Conservation (phyloP, 2,329 filamentous ascomycete genomes). For the Neonectria hederae region DNA sequence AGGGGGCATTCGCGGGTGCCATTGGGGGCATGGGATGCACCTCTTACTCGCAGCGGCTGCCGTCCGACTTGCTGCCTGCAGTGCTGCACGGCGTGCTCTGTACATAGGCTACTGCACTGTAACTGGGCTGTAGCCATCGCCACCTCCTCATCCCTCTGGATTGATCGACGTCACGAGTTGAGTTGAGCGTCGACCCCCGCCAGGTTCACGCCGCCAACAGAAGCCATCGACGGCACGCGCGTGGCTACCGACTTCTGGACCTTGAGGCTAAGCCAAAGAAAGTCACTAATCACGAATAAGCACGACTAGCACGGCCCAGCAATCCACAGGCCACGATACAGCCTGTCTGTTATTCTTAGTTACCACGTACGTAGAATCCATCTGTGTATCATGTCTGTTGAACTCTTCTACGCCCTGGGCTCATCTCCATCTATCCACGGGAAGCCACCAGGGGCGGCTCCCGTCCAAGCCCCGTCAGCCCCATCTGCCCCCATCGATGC, state of each 20-base stretch:
- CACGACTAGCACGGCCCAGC: background rate
- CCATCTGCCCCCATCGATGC: slow-evolving; percentile 17
- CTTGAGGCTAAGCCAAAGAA: background rate
- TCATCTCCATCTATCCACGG: slow-evolving; percentile 11
- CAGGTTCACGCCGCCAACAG: too few relatives aligned
- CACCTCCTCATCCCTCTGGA: background rate
- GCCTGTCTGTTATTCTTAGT: background rate
- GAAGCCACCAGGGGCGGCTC: slow-evolving; percentile 14
- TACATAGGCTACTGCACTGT: slow-evolving; percentile 3
- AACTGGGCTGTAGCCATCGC: slow-evolving; percentile 9
- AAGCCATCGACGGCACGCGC: background rate
- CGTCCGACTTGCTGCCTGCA: slow-evolving; percentile 3
- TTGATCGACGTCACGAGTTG: background rate
- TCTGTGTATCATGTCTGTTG: slow-evolving; percentile 4
- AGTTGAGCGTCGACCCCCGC: background rate
- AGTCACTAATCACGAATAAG: background rate
- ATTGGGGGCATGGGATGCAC: slow-evolving; percentile 18
- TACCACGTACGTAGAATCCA: background rate
- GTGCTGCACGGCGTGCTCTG: slow-evolving; percentile 13
- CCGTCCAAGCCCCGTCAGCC: slow-evolving; percentile 18
- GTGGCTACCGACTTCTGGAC: background rate
- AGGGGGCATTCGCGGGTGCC: background rate
- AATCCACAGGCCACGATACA: background rate
- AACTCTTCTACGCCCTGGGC: background rate
- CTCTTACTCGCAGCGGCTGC: slow-evolving; percentile 24